Percentiles rank a stretch among this genome's conserved stretches.
Evolutionary conservation across 2,329 filamentous ascomycete species (phyloP).

Genomic region (Sordariomycetes sp.): DNA sequence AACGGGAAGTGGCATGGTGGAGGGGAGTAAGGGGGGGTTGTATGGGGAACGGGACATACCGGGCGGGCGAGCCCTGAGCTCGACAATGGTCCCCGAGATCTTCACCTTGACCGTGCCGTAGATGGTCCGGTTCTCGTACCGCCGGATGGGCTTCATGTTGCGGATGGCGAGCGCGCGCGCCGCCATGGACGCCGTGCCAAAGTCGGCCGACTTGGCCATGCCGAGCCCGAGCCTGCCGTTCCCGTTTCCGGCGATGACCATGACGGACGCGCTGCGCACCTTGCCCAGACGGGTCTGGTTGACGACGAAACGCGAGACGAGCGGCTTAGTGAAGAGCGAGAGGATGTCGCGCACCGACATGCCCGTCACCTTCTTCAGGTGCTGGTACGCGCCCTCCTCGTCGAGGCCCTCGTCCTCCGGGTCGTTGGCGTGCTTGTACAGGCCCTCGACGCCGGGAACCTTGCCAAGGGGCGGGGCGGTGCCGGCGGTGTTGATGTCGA

Average conservation of each 20-base stretch:
- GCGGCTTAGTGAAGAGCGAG: slow-evolving; percentile 50
- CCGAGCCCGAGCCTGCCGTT: slow-evolving; percentile 80
- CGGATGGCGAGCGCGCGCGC: slow-evolving; percentile 70
- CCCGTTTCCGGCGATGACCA: slow-evolving; percentile 77
- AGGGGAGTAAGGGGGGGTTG: too few relatives aligned
- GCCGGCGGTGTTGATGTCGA: slow-evolving; percentile 20
- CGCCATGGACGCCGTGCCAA: slow-evolving; percentile 52
- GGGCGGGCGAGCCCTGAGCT: slow-evolving; percentile 71
- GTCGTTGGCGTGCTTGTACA: slow-evolving; percentile 33
- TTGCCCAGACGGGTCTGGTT: slow-evolving; percentile 98
- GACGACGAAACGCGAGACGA: slow-evolving; percentile 62
- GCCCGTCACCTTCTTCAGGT: slow-evolving; percentile 41
- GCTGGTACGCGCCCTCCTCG: slow-evolving; percentile 33
- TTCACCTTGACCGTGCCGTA: slow-evolving; percentile 76
- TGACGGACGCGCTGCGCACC: slow-evolving; percentile 60
- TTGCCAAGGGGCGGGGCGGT: slow-evolving; percentile 36
- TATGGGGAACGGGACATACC: slow-evolving; percentile 47
- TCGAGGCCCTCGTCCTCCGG: slow-evolving; percentile 36
- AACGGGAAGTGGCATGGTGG: neutral
- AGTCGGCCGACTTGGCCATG: slow-evolving; percentile 75
- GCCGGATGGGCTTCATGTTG: slow-evolving; percentile 83
- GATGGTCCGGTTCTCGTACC: slow-evolving; percentile 88
- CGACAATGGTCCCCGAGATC: slow-evolving; percentile 74
- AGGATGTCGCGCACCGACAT: slow-evolving; percentile 37
- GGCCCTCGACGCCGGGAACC: slow-evolving; percentile 36